Percentiles rank a stretch among this genome's conserved stretches.
phyloP scores from a whole-genome alignment of 2,329 filamentous ascomycete genomes.

The Mycosphaerella arachidis region DNA sequence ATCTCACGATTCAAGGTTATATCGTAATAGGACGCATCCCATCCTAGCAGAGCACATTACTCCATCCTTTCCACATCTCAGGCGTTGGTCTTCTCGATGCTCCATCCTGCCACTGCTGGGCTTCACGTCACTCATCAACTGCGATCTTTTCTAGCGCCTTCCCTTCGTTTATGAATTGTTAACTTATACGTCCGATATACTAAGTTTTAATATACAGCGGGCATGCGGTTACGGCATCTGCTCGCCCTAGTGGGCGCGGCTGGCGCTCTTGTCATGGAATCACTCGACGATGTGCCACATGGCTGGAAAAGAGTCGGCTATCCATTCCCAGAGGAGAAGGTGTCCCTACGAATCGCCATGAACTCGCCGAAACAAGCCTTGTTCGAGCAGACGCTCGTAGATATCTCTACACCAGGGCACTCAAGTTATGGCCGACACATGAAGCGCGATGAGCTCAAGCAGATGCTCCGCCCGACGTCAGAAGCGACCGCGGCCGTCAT shows the following conservation, averaged over 20 bases:
- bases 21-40: background rate
- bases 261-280: constrained; percentile 19
- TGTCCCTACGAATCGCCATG: constrained; percentile 23
- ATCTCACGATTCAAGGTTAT: background rate
- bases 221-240: background rate
- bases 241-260: constrained; percentile 14
- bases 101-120: background rate
- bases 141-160: background rate
- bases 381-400: constrained; percentile 57
- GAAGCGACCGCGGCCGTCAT: constrained; percentile 49
- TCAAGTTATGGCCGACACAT: constrained; percentile 59
- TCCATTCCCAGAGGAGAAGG: constrained; percentile 13
- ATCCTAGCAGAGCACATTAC: background rate
- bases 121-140: background rate
- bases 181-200: background rate
- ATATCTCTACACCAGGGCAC: constrained; percentile 58
- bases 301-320: constrained; percentile 18
- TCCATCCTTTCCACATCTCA: background rate
- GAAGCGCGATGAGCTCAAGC: constrained; percentile 55
- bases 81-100: background rate
- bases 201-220: background rate
- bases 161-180: background rate
- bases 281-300: constrained; percentile 15
- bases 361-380: constrained; percentile 9
- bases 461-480: constrained; percentile 49